These are phyloP conservation scores for Cutaneotrichosporon sp. DNA, from an alignment of 1,284 basidiomycete genomes.

Conservation along the genomic window DNA sequence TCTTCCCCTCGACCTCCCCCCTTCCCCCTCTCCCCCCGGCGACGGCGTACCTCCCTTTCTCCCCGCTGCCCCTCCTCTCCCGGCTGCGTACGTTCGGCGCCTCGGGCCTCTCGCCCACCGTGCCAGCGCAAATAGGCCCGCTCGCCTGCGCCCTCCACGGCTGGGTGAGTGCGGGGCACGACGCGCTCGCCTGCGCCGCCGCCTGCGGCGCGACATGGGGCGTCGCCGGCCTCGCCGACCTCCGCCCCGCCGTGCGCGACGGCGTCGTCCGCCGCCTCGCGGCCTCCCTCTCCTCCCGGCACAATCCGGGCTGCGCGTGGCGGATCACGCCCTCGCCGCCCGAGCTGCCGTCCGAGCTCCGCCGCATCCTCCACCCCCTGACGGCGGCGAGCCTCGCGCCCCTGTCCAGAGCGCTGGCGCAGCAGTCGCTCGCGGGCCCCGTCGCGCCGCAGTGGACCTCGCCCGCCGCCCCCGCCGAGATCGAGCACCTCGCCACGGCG, in stretches of 20 bases:
- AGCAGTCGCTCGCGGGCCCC: slow-evolving; percentile 20
- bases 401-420: slow-evolving; percentile 27
- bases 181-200: slow-evolving; percentile 29
- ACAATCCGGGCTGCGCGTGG: slow-evolving; percentile 37
- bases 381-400: slow-evolving; percentile 28
- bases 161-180: slow-evolving; percentile 30
- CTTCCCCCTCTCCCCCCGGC: slow-evolving; percentile 28
- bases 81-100: slow-evolving; percentile 37
- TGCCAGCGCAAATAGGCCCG: slow-evolving; percentile 25
- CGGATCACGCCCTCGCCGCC: slow-evolving; percentile 15
- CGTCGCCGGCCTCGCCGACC: slow-evolving; percentile 15
- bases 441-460: slow-evolving; percentile 8
- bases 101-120: slow-evolving; percentile 24
- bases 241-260: slow-evolving; percentile 8
- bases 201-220: slow-evolving; percentile 19
- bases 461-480: slow-evolving; percentile 5
- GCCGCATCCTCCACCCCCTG: slow-evolving; percentile 32
- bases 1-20: slow-evolving; percentile 32
- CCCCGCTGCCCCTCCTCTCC: slow-evolving; percentile 37
- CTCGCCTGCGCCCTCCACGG: slow-evolving; percentile 30
- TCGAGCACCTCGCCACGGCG: slow-evolving; percentile 10
- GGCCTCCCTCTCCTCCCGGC: slow-evolving; percentile 21
- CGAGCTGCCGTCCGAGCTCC: slow-evolving; percentile 24
- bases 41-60: slow-evolving; percentile 36
- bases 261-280: slow-evolving; percentile 35